Percentiles rank a stretch among this genome's conserved stretches.
phyloP scores from a whole-genome alignment of 129 eudicot genomes.

The Daucus carota region DNA sequence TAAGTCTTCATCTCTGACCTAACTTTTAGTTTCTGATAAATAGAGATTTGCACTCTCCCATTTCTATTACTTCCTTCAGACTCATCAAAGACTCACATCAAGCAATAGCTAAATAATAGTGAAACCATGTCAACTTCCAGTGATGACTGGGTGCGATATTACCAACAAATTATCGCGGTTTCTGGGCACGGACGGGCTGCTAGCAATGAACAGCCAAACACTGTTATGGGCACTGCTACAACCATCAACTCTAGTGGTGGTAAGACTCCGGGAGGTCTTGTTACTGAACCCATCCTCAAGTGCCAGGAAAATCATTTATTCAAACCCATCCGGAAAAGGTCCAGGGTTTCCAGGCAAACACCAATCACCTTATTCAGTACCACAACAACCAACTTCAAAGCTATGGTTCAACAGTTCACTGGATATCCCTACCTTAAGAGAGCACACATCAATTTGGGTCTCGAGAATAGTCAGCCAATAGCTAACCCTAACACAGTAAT shows the following conservation, averaged over 20 bases:
- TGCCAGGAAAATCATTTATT: constrained; percentile 27
- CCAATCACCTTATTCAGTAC: constrained; percentile 69
- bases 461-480: constrained; percentile 1
- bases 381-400: constrained; percentile 69
- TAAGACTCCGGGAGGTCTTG: constrained; percentile 19
- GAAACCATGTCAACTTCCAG: constrained; percentile 1
- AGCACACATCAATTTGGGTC: constrained; percentile 20
- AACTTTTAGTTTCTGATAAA: neutral
- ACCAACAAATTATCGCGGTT: neutral
- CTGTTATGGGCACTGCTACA: neutral
- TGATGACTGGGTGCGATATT: neutral
- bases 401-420: constrained; percentile 84
- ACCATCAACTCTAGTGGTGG: neutral
- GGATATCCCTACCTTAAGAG: constrained; percentile 34
- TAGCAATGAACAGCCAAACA: neutral
- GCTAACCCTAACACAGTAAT: neutral
- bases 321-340: constrained; percentile 42
- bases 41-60: neutral
- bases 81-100: neutral
- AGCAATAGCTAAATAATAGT: neutral
- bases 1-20: constrained; percentile 7
- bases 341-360: constrained; percentile 51
- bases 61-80: neutral
- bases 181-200: neutral
- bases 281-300: constrained; percentile 28